A percentile compares a stretch with the other conserved stretches of the same genome.
These are phyloP conservation scores for Uncinocarpus reesii DNA, from an alignment of 2,329 filamentous ascomycete species.

Conservation along the genomic window DNA sequence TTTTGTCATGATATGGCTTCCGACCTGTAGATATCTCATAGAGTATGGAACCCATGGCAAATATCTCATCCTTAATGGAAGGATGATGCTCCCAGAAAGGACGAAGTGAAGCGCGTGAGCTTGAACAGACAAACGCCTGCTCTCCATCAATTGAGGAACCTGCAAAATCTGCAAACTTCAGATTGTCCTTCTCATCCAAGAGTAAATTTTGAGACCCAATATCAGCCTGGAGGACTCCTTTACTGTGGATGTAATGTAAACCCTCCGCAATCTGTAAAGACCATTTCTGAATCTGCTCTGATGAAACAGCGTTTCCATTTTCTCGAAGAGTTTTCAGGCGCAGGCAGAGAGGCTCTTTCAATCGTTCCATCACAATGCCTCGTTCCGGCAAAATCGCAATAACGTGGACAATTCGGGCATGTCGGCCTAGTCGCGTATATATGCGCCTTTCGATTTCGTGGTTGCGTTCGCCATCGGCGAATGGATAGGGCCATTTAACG, in stretches of 20 bases:
- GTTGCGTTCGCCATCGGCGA: neutral
- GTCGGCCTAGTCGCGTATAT: neutral
- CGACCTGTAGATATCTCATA: constrained; percentile 8
- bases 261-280: constrained; percentile 16
- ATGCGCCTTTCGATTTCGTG: neutral
- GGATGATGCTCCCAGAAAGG: neutral
- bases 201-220: constrained; percentile 18
- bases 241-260: constrained; percentile 15
- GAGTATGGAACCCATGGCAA: constrained; percentile 7
- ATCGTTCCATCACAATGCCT: constrained; percentile 6
- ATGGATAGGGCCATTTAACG: neutral
- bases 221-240: constrained; percentile 16
- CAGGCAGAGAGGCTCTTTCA: constrained; percentile 2
- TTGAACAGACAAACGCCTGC: neutral
- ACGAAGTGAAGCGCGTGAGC: neutral
- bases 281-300: constrained; percentile 10
- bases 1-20: constrained; percentile 1
- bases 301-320: neutral
- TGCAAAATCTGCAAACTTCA: constrained; percentile 18
- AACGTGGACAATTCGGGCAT: constrained; percentile 1
- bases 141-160: constrained; percentile 17
- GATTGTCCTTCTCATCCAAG: constrained; percentile 15
- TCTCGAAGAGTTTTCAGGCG: neutral
- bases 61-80: constrained; percentile 8
- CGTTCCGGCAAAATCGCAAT: neutral